Evolutionary conservation across 2,329 filamentous ascomycete genomes (phyloP).

Genomic region (Zasmidium cellare): DNA sequence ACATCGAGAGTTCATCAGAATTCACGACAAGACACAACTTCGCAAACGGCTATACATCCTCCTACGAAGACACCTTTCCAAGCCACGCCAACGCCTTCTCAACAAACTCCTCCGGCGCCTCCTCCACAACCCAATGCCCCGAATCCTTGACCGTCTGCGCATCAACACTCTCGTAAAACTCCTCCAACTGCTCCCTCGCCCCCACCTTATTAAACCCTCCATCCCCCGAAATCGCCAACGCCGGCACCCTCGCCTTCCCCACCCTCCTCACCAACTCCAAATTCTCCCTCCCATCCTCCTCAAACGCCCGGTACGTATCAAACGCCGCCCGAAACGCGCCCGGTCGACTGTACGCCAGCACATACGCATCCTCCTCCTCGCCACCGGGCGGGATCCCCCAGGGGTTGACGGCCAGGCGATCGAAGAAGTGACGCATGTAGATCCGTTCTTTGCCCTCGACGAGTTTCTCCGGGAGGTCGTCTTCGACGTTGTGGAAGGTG

Average conservation of each 20-base stretch:
- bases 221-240: conserved; percentile 34
- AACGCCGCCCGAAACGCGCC: conserved; percentile 36
- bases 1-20: too few relatives aligned
- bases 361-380: conserved; percentile 44
- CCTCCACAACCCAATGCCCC: not conserved
- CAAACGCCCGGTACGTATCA: conserved; percentile 36
- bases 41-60: too few relatives aligned
- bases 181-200: too few relatives aligned
- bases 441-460: conserved; percentile 41
- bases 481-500: conserved; percentile 42
- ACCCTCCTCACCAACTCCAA: conserved; percentile 10
- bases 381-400: conserved; percentile 38
- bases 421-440: conserved; percentile 48
- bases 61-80: too few relatives aligned
- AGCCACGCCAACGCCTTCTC: not conserved
- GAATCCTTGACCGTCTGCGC: not conserved
- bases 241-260: conserved; percentile 28
- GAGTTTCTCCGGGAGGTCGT: conserved; percentile 42
- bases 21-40: too few relatives aligned
- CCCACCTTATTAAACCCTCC: too few relatives aligned
- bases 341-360: conserved; percentile 34
- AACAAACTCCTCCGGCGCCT: not conserved
- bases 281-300: conserved; percentile 31
- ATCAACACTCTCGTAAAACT: not conserved
- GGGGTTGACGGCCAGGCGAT: conserved; percentile 40